phyloP scores from a whole-genome alignment of 108 stramenopile species.

The Nannochloropsis gaditana region DNA sequence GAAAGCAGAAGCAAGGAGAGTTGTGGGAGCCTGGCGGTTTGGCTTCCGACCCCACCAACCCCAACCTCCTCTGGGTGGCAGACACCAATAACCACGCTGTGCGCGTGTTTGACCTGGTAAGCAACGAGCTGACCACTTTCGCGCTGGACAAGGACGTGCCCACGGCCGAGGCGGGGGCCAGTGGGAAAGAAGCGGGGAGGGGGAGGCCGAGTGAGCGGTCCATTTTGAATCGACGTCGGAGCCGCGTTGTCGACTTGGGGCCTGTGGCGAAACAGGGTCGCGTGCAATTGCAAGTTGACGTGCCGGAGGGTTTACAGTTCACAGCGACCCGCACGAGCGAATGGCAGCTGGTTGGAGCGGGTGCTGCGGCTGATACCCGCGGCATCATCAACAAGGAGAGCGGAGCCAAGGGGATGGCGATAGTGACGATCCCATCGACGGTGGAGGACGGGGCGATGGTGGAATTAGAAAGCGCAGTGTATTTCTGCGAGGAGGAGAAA shows the following conservation, averaged over 20 bases:
- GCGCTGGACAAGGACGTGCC: constrained; percentile 1
- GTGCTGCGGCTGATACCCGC: not conserved
- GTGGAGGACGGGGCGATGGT: not conserved
- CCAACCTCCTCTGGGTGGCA: not conserved
- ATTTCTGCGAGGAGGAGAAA: constrained; percentile 18
- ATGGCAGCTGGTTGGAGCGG: not conserved
- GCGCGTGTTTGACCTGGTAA: not conserved
- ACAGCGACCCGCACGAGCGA: constrained; percentile 12
- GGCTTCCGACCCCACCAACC: not conserved
- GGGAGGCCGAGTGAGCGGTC: not conserved
- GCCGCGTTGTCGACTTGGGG: not conserved
- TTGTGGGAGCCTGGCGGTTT: not conserved
- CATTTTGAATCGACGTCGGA: not conserved
- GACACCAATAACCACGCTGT: constrained; percentile 13
- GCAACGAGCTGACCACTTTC: not conserved
- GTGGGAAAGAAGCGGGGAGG: not conserved
- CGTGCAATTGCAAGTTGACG: not conserved
- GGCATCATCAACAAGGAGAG: constrained; percentile 10
- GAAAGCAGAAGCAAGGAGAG: not conserved
- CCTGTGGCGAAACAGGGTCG: not conserved
- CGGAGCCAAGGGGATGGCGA: not conserved
- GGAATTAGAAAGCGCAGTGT: not conserved
- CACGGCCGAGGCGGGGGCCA: not conserved
- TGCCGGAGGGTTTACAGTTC: not conserved
- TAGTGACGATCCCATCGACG: not conserved